Evolutionary conservation across 495 filamentous ascomycete species (phyloP).

Genomic region (Lophiotrema nucula): DNA sequence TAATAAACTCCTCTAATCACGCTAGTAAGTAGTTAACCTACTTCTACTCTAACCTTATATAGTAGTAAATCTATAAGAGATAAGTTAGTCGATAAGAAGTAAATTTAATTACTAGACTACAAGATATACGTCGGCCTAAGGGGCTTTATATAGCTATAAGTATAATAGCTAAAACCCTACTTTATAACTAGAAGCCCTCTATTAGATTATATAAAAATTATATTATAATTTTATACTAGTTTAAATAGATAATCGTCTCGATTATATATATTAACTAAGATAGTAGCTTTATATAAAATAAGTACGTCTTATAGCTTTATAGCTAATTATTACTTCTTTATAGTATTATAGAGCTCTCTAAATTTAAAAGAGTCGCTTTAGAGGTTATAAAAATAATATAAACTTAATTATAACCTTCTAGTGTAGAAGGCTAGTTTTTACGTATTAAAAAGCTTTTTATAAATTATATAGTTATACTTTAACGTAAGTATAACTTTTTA

Average conservation of each 20-base stretch:
- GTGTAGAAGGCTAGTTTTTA: constrained; percentile 20
- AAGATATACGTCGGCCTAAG: not conserved
- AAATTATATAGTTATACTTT: constrained; percentile 11
- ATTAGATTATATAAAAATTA: constrained; percentile 19
- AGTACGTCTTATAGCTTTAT: constrained; percentile 6
- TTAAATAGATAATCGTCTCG: constrained; percentile 18
- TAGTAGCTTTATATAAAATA: constrained; percentile 16
- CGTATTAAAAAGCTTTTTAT: constrained; percentile 13
- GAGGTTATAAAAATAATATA: constrained; percentile 12
- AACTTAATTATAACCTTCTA: constrained; percentile 19
- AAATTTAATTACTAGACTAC: not conserved
- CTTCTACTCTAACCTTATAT: not conserved
- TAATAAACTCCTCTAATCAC: too few species aligned
- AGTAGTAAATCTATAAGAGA: not conserved
- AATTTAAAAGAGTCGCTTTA: constrained; percentile 16
- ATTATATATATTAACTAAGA: constrained; percentile 19
- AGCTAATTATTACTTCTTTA: constrained; percentile 21
- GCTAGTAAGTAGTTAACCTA: too few species aligned
- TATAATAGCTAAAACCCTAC: not conserved
- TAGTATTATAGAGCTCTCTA: constrained; percentile 19
- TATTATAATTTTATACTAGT: constrained; percentile 22
- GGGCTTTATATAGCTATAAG: not conserved
- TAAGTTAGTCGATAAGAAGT: not conserved
- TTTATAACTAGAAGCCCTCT: not conserved
- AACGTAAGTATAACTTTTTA: constrained; percentile 17